phyloP scores from a whole-genome alignment of 768 basidiomycete species.

The Pleurotus citrinopileatus region DNA sequence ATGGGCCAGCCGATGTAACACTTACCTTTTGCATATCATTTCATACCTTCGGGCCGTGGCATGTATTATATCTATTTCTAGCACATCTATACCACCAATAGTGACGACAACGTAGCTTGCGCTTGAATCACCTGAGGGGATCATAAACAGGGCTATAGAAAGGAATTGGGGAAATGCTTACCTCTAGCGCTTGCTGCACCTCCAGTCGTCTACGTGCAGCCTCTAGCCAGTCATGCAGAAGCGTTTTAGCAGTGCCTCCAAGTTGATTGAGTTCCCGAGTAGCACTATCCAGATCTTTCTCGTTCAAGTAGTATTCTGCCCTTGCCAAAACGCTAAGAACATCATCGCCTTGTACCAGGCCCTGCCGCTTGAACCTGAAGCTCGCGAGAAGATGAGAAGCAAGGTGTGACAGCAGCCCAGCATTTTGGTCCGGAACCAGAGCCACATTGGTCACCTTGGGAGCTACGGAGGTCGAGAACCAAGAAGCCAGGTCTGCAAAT shows the following conservation, averaged over 20 bases:
- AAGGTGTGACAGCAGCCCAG: conserved; percentile 84
- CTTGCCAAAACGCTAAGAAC: conserved; percentile 84
- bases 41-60: conserved; percentile 18
- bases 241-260: conserved; percentile 70
- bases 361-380: conserved; percentile 77
- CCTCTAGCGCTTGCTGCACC: conserved; percentile 90
- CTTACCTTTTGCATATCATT: conserved; percentile 4
- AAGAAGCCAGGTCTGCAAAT: conserved; percentile 83
- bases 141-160: conserved; percentile 1
- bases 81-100: conserved; percentile 62
- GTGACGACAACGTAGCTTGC: conserved; percentile 79
- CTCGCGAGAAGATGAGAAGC: conserved; percentile 75
- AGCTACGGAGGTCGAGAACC: conserved; percentile 82
- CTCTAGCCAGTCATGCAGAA: conserved; percentile 86
- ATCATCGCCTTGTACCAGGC: conserved; percentile 77
- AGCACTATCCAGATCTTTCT: conserved; percentile 91
- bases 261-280: conserved; percentile 91
- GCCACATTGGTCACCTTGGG: conserved; percentile 88
- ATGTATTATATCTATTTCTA: conserved; percentile 20
- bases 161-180: conserved; percentile 28
- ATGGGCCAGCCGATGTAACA: conserved; percentile 5
- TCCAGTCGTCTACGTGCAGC: conserved; percentile 86
- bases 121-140: conserved; percentile 67
- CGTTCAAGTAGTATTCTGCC: conserved; percentile 85
- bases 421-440: conserved; percentile 87